Evolutionary conservation across 106 monocot species (phyloP), one percentile per base, ranked within the genome.

Genomic region (Agapanthus africanus): DNA sequence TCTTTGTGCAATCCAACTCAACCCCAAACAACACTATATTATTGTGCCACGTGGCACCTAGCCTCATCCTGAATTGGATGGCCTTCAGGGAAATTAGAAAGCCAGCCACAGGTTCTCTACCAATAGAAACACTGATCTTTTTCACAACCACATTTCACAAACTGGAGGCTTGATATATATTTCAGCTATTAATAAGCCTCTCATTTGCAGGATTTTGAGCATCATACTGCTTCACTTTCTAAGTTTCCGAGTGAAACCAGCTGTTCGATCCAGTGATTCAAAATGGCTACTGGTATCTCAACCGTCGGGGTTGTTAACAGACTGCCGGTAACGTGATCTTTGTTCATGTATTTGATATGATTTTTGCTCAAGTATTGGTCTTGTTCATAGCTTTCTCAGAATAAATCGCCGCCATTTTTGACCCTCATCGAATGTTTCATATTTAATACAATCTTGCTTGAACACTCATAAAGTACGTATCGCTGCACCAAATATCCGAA

Each of bases 251-350:
- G 19, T 47, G n/a, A n/a, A n/a, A n/a, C n/a, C n/a, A n/a, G n/a
- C n/a, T 37, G 16, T 37, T 19, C 38, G n/a, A 37, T 19, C 19
- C 16, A 3, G 0, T 61, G 22, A 7, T 35, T 54, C 41, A 9
- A 34, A 49, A 74, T 74, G 74, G 74, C 74, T 27, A 34, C 57
- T 1, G 65, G 57, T 15, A 25, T 67, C 33, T 67, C 74, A 0
- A 74, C 74, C 26, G 51, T 74, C 14, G 74, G 67, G 22, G 74
- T 66, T 33, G 67, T 74, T 8, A 67, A 67, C 74, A 66, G 67
- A 67, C 56, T 59, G 21, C 67, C 39, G 40, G 74, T 74, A 59
- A 16, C 3, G 37, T 32, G 23, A 47, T 3, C 6, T 7, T 7
- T 47, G 16, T 47, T 13, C 19, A 15, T 42, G 42, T 42, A 15